phyloP scores from a whole-genome alignment of 2,329 filamentous ascomycete species.

The Ophiostoma fasciatum region DNA sequence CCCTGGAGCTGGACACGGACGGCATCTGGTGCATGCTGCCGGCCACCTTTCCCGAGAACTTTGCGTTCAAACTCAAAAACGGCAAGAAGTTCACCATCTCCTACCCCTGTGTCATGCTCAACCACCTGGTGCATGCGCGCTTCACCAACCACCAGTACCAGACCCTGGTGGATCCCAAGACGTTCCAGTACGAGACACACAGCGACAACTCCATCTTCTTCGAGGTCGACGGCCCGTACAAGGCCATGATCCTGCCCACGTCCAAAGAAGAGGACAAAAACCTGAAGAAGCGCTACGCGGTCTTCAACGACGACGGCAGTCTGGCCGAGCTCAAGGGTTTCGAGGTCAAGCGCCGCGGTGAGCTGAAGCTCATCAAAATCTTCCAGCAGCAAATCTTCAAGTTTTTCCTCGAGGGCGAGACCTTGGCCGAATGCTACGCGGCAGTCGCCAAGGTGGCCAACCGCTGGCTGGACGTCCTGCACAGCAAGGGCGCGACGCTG shows the following conservation, averaged over 20 bases:
- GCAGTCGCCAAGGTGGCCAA: conserved; percentile 93
- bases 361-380: conserved; percentile 98
- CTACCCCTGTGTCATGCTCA: conserved; percentile 98
- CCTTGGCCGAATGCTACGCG: conserved; percentile 74
- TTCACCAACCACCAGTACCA: conserved; percentile 99
- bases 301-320: conserved; percentile 96
- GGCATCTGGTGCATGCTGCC: conserved; percentile 99
- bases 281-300: conserved; percentile 96
- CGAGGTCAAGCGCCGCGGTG: conserved; percentile 91
- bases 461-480: conserved; percentile 87
- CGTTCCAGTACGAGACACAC: conserved; percentile 86
- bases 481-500: conserved; percentile 75
- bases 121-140: conserved; percentile 83
- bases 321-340: conserved; percentile 94
- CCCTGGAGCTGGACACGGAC: conserved; percentile 89
- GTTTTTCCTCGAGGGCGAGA: conserved; percentile 88
- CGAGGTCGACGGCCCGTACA: conserved; percentile 95
- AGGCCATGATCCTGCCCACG: conserved; percentile 90
- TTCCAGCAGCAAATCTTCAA: conserved; percentile 99
- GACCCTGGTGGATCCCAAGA: conserved; percentile 62
- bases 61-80: conserved; percentile 82
- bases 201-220: conserved; percentile 99
- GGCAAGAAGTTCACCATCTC: conserved; percentile 96
- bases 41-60: conserved; percentile 92
- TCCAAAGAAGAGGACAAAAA: conserved; percentile 99